A percentile compares a stretch with the other conserved stretches of the same genome.
Evolutionary conservation across 441 rosid genomes (phyloP).

Genomic region (Breynia disticha): DNA sequence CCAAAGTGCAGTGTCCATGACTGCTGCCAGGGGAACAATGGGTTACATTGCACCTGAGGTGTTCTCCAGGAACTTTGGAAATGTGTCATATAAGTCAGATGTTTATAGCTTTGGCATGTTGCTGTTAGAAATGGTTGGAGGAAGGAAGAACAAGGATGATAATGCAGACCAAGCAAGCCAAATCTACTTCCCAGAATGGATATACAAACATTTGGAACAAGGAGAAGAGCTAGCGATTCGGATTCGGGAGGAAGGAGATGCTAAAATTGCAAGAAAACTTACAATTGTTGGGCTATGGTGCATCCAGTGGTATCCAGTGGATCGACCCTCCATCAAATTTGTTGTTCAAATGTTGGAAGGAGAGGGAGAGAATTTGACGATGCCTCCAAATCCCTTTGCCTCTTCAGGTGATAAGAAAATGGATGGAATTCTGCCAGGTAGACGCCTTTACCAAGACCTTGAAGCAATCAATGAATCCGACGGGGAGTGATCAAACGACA

Average conservation of each 20-base stretch:
- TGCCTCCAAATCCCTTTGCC: constrained; percentile 24
- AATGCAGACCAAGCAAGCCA: constrained; percentile 3
- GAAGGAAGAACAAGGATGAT: constrained; percentile 10
- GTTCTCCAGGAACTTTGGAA: constrained; percentile 17
- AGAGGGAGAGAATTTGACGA: constrained; percentile 14
- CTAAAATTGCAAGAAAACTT: constrained; percentile 21
- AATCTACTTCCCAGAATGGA: constrained; percentile 14
- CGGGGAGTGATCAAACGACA: background rate
- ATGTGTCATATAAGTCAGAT: constrained; percentile 18
- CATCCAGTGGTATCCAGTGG: constrained; percentile 24
- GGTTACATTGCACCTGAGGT: constrained; percentile 19
- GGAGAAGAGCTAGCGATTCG: constrained; percentile 16
- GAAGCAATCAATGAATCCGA: constrained; percentile 13
- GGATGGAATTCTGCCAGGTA: constrained; percentile 1
- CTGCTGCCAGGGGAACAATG: constrained; percentile 17
- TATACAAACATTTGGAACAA: constrained; percentile 12
- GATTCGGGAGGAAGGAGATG: constrained; percentile 14
- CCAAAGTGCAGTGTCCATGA: constrained; percentile 24
- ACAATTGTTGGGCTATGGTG: constrained; percentile 22
- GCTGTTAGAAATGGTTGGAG: constrained; percentile 16
- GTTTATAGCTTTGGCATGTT: constrained; percentile 21
- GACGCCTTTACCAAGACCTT: constrained; percentile 8
- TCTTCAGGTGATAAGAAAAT: constrained; percentile 7
- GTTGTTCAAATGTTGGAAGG: constrained; percentile 29
- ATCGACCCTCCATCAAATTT: constrained; percentile 23